Evolutionary conservation across 2,329 filamentous ascomycete genomes (phyloP), one percentile per base, ranked within the genome.

Genomic region (Cladosporium sp.): DNA sequence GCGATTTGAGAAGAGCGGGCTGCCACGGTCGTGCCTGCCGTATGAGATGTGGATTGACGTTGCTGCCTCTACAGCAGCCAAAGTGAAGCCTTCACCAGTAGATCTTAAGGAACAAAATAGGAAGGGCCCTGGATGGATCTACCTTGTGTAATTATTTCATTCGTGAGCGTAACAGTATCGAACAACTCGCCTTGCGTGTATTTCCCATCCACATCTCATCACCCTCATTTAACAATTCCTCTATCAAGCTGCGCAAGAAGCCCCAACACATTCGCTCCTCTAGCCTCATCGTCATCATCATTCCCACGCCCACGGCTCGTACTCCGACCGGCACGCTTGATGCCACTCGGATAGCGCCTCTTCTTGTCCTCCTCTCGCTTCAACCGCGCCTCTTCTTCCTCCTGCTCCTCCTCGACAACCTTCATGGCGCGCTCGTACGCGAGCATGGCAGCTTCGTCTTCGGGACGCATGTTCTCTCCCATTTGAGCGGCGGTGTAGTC

Each of bases 371-470:
- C 69, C 61, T 68, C 69, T 30, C 69, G 65, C 66, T 71, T 69
- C 54, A 68, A 69, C 59, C 76, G 66, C 47, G 71, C 75, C 59
- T 70, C 73, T 41, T 73, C 75, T 21, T 75, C 74, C 62, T 75
- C 70, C 58, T 69, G 59, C 58, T 73, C 72, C 62, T 77, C 76
- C 61, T 77, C 72, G 10, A 70, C 69, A 18, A 72, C 71, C 59
- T 74, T 72, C 66, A 74, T 69, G 5, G 75, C 76, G 12, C 73
- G 68, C 65, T 78, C 75, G 30, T 76, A 73, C 0, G 76, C 76
- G 44, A 75, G 68, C 68, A 69, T 68, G 15, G 74, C 67, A 41
- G 76, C 76, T 44, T 77, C 73, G 55, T 77, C 76, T 66, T 77
- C 74, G 2, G 75, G 75, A 14, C 74, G 70, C 24, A 76, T 66